Evolutionary conservation across 2,329 filamentous ascomycete species (phyloP).

Genomic region (Purpureocillium lavendulum): DNA sequence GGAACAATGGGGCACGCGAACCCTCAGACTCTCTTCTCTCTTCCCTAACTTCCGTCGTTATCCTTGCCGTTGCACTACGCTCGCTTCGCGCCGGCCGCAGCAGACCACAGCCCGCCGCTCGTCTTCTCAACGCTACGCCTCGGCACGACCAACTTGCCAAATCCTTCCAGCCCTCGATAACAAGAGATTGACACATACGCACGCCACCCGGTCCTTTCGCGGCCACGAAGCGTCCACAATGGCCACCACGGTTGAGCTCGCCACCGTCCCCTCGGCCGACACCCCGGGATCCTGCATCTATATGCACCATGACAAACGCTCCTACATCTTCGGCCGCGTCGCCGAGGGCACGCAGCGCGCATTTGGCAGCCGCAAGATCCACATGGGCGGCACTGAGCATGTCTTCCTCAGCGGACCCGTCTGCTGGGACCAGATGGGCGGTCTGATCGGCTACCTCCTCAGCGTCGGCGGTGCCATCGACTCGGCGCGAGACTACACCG

Average conservation of each 20-base stretch:
- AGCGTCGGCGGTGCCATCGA: constrained; percentile 66
- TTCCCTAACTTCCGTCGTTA: not conserved
- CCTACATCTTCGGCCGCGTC: constrained; percentile 79
- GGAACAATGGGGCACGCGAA: constrained; percentile 18
- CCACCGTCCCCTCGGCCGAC: constrained; percentile 79
- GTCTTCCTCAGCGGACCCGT: constrained; percentile 76
- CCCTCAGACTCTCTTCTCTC: constrained; percentile 8
- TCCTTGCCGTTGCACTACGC: no score
- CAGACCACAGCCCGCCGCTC: not conserved
- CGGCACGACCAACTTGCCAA: not conserved
- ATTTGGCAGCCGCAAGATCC: constrained; percentile 57
- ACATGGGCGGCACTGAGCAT: constrained; percentile 59
- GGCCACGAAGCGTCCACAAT: constrained; percentile 35
- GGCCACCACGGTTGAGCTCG: constrained; percentile 65
- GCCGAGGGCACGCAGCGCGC: constrained; percentile 80
- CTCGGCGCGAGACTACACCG: constrained; percentile 31
- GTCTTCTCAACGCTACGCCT: not conserved
- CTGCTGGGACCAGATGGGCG: constrained; percentile 70
- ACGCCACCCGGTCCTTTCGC: not conserved
- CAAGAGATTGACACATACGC: not conserved
- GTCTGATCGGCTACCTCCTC: constrained; percentile 76
- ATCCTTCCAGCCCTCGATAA: no score
- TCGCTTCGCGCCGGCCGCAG: constrained; percentile 1
- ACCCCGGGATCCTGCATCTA: constrained; percentile 72
- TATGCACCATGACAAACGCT: constrained; percentile 71